phyloP scores from a whole-genome alignment of 805 yeast genomes.

The Clavispora santaluciae region DNA sequence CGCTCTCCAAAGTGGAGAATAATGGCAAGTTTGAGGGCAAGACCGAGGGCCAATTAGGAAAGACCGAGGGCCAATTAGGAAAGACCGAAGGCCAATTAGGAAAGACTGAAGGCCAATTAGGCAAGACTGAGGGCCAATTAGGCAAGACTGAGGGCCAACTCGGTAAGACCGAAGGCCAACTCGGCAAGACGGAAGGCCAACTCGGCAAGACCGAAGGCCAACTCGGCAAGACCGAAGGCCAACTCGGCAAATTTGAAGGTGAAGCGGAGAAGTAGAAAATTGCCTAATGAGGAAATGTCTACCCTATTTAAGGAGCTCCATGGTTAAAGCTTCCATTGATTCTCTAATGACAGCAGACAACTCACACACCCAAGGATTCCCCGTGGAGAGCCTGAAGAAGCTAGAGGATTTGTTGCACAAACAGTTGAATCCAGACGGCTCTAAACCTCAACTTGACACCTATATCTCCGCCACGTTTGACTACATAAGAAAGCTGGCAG shows the following conservation, averaged over 20 bases:
- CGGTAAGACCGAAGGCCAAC: conserved; percentile 14
- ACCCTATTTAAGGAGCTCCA: neutral
- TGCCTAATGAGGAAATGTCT: neutral
- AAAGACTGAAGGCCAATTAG: conserved; percentile 2
- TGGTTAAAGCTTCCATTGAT: neutral
- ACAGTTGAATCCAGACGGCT: conserved; percentile 25
- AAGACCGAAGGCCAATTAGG: conserved; percentile 5
- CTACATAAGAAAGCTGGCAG: conserved; percentile 22
- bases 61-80: conserved; percentile 15
- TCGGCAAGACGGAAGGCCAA: conserved; percentile 15
- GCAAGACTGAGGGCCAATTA: conserved; percentile 5
- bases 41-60: conserved; percentile 1
- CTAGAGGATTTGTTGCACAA: conserved; percentile 6
- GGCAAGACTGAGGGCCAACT: conserved; percentile 9
- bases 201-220: conserved; percentile 9
- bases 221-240: conserved; percentile 6
- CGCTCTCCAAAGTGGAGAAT: too few species aligned
- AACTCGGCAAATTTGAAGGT: conserved; percentile 4
- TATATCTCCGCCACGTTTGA: conserved; percentile 23
- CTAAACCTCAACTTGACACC: conserved; percentile 23
- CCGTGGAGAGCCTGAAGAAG: conserved; percentile 7
- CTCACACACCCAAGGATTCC: neutral
- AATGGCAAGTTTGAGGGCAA: conserved; percentile 6
- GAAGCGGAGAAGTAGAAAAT: conserved; percentile 1
- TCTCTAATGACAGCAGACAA: neutral